These are phyloP conservation scores for Phaeotremella skinneri DNA, from an alignment of 768 basidiomycete species.

Conservation along the genomic window DNA sequence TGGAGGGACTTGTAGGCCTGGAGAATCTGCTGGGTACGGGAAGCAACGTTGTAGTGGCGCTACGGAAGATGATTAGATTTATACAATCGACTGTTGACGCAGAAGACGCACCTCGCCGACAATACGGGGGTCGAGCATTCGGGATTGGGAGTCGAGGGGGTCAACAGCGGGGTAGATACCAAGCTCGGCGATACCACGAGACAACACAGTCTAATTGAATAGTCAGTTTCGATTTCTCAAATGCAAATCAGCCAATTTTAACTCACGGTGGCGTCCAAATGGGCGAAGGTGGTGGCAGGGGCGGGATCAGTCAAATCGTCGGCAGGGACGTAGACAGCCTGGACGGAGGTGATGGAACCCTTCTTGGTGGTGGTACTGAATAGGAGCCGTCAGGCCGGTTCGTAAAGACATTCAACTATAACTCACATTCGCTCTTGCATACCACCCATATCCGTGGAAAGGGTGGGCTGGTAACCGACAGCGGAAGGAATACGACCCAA, in stretches of 20 bases:
- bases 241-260: background rate
- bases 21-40: slow-evolving; percentile 88
- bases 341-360: slow-evolving; percentile 99
- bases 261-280: slow-evolving; percentile 86
- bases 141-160: slow-evolving; percentile 98
- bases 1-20: slow-evolving; percentile 57
- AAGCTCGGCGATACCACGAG: slow-evolving; percentile 76
- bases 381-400: background rate
- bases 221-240: background rate
- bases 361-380: slow-evolving; percentile 92
- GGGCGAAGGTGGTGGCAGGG: slow-evolving; percentile 98
- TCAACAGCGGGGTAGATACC: slow-evolving; percentile 99
- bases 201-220: slow-evolving; percentile 70
- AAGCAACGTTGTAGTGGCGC: slow-evolving; percentile 95
- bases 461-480: slow-evolving; percentile 99
- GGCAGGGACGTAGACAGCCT: slow-evolving; percentile 99
- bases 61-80: slow-evolving; percentile 61
- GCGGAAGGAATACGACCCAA: slow-evolving; percentile 99
- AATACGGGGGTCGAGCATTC: slow-evolving; percentile 99
- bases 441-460: slow-evolving; percentile 99
- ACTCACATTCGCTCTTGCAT: slow-evolving; percentile 94
- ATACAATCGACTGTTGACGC: slow-evolving; percentile 5
- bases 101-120: slow-evolving; percentile 56
- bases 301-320: slow-evolving; percentile 99
- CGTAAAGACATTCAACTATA: background rate